Evolutionary conservation across 2,329 filamentous ascomycete genomes (phyloP).

Genomic region (Beauveria brongniartii): DNA sequence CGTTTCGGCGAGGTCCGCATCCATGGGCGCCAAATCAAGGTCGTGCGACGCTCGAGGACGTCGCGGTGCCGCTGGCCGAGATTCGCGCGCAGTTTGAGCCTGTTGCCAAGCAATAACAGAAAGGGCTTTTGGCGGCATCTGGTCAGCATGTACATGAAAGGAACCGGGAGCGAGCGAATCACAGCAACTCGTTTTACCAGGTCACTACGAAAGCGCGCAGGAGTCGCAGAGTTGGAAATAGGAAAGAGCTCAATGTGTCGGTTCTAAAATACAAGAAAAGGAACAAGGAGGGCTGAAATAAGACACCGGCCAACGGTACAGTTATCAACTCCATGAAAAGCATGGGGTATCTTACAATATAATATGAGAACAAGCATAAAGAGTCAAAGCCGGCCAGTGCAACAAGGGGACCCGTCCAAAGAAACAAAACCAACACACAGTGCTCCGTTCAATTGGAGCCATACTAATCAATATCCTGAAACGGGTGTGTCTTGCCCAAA

Average conservation of each 20-base stretch:
- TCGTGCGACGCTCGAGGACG: constrained; percentile 33
- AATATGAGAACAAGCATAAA: background rate
- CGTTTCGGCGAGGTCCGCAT: constrained; percentile 32
- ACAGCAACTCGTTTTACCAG: background rate
- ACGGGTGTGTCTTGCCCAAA: background rate
- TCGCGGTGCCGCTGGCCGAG: constrained; percentile 32
- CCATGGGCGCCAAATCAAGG: constrained; percentile 20
- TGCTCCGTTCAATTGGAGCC: background rate
- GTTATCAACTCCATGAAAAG: constrained; percentile 11
- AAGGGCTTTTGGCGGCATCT: background rate
- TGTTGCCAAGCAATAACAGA: background rate
- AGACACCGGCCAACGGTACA: background rate
- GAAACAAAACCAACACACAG: background rate
- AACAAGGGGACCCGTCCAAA: background rate
- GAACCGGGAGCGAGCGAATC: background rate
- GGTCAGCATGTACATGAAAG: background rate
- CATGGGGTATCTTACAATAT: constrained; percentile 19
- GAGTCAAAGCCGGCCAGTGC: background rate
- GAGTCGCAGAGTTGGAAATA: background rate
- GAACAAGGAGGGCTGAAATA: background rate
- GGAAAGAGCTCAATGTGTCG: background rate
- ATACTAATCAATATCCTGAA: background rate
- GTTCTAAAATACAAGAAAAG: background rate
- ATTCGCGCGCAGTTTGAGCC: constrained; percentile 28
- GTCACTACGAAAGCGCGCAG: background rate